Percentiles rank a stretch among this genome's conserved stretches.
These are phyloP conservation scores for Penicillium subrubescens DNA, from an alignment of 495 filamentous ascomycete species.

Conservation along the genomic window DNA sequence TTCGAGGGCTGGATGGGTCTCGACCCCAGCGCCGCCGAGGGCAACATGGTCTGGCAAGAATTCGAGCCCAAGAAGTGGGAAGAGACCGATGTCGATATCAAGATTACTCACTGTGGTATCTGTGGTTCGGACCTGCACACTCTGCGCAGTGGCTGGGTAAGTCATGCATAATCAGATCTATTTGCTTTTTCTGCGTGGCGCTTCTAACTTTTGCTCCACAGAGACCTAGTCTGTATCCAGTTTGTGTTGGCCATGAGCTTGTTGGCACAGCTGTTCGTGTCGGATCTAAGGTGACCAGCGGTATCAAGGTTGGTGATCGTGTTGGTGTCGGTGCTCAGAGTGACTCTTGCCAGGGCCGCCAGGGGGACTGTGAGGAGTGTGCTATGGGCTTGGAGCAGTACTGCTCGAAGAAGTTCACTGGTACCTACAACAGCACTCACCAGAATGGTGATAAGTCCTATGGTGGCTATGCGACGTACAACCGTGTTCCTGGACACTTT, in stretches of 20 bases:
- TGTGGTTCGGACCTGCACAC: slow-evolving; percentile 69
- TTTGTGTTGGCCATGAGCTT: slow-evolving; percentile 83
- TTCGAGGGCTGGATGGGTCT: slow-evolving; percentile 87
- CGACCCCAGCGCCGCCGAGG: slow-evolving; percentile 56
- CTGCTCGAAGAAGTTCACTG: slow-evolving; percentile 61
- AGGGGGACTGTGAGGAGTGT: slow-evolving; percentile 71
- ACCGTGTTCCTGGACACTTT: slow-evolving; percentile 71
- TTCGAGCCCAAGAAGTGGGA: slow-evolving; percentile 81
- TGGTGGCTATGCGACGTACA: slow-evolving; percentile 72
- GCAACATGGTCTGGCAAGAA: slow-evolving; percentile 76
- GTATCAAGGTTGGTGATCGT: slow-evolving; percentile 80
- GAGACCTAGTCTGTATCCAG: slow-evolving; percentile 64
- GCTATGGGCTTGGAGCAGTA: slow-evolving; percentile 63
- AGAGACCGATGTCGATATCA: slow-evolving; percentile 70
- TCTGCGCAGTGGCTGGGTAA: slow-evolving; percentile 71
- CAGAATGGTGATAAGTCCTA: slow-evolving; percentile 62
- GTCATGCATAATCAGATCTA: slow-evolving; percentile 6
- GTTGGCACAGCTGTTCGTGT: slow-evolving; percentile 76
- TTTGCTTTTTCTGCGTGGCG: background rate
- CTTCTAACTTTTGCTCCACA: slow-evolving; percentile 4
- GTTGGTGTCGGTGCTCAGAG: slow-evolving; percentile 87
- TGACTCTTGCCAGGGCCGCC: slow-evolving; percentile 63
- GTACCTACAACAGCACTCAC: slow-evolving; percentile 43
- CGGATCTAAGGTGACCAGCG: slow-evolving; percentile 62
- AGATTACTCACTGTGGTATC: slow-evolving; percentile 47